Evolutionary conservation across 1,284 basidiomycete genomes (phyloP).

Genomic region (Ceratobasidium sp.): DNA sequence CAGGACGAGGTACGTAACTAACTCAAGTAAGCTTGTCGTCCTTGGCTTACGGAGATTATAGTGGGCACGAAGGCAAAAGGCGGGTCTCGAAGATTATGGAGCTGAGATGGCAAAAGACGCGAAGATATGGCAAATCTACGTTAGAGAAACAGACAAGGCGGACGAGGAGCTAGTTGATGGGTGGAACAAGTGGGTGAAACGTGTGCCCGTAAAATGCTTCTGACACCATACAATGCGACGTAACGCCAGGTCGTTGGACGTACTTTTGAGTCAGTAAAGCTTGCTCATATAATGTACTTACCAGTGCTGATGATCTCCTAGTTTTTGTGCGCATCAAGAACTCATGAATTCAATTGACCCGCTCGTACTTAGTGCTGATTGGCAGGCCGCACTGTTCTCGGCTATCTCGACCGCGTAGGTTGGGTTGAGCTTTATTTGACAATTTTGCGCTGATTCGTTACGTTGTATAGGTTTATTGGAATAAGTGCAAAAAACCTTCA

Average conservation of each 20-base stretch:
- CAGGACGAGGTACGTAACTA: not conserved
- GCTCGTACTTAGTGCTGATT: too few relatives aligned
- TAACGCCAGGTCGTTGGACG: constrained; percentile 3
- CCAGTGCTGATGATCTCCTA: not conserved
- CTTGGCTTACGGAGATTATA: not conserved
- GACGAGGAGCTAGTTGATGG: constrained; percentile 35
- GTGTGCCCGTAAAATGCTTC: not conserved
- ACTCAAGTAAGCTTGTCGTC: too few relatives aligned
- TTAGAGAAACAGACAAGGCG: constrained; percentile 6
- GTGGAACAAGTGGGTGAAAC: constrained; percentile 22
- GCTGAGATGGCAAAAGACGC: constrained; percentile 30
- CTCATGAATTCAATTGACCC: too few relatives aligned
- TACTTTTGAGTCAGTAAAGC: constrained; percentile 18
- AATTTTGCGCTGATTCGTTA: not conserved
- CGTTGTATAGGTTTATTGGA: not conserved
- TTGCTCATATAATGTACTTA: not conserved
- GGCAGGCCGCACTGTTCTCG: constrained; percentile 23
- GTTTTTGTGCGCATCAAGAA: constrained; percentile 23
- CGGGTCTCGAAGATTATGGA: constrained; percentile 17
- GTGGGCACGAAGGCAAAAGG: constrained; percentile 10
- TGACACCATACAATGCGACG: not conserved
- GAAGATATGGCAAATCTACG: constrained; percentile 34
- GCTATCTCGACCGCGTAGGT: not conserved
- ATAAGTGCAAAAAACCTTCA: not conserved
- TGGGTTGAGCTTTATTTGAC: not conserved